These are phyloP conservation scores for Fusarium pseudocircinatum DNA, from an alignment of 2,329 filamentous ascomycete genomes.

Conservation along the genomic window DNA sequence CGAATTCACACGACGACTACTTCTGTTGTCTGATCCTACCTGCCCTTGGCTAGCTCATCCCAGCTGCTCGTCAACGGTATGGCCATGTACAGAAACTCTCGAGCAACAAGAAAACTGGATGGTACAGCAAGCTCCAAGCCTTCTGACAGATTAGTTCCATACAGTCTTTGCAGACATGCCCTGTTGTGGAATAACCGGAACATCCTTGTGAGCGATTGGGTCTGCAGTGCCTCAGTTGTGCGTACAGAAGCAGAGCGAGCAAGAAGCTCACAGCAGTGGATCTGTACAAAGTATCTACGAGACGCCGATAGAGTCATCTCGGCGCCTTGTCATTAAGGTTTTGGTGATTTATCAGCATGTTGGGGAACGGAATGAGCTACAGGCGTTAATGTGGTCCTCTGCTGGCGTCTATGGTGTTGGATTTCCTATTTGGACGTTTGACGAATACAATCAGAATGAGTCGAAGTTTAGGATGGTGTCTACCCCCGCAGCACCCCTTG, in stretches of 20 bases:
- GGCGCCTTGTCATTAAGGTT: neutral
- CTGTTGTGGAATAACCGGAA: neutral
- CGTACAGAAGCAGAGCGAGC: conserved; percentile 1
- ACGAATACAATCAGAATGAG: conserved; percentile 22
- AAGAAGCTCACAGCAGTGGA: conserved; percentile 18
- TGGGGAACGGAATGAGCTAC: neutral
- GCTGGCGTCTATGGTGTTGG: neutral
- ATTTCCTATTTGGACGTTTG: neutral
- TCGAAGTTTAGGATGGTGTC: conserved; percentile 13
- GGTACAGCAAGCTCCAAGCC: neutral
- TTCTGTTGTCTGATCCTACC: neutral
- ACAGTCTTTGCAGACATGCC: neutral
- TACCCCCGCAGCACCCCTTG: conserved; percentile 15
- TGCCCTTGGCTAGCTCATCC: neutral
- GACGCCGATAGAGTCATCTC: conserved; percentile 16
- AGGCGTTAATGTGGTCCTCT: neutral
- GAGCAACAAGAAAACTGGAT: neutral
- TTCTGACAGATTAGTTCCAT: neutral
- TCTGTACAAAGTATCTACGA: conserved; percentile 3
- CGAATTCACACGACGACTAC: neutral
- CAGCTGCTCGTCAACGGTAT: neutral
- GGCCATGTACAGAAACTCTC: conserved; percentile 1
- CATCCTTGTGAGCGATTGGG: conserved; percentile 4
- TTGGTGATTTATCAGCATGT: conserved; percentile 18
- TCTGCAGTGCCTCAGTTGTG: neutral